Base-by-base conservation (phyloP, 2,329 filamentous ascomycete species). In the Pezicula carpinea region DNA sequence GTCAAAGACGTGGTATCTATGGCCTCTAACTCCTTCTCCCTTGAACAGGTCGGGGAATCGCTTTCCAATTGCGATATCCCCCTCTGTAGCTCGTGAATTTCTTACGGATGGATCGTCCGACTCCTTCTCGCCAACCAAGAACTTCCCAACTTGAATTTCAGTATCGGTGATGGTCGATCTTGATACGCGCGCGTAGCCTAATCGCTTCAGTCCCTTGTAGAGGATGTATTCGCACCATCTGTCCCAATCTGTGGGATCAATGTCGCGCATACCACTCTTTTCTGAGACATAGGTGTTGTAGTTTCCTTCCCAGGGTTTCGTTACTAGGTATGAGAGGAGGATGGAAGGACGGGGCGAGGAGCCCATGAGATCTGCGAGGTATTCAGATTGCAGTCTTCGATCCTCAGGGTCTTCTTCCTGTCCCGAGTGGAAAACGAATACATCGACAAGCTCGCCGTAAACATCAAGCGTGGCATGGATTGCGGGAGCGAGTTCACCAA, bases 171-270 rank as follows among this genome's bases (percentile, higher is more conserved):
- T 97, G 2, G 89, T 95, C 58, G 84, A 83, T 58, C 93, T 78
- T 59, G 86, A 92, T 44, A 99, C 85, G 45, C 93, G 76, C 4
- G 93, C 93, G 65, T 99, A 99, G 1, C 89, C 92, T 0, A 87
- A 85, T 52, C 92, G 79, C 68, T 83, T 85, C 52, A 99, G 70
- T 11, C 83, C 83, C 74, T 96, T 96, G 76, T 89, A 99, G 21
- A 99, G 72, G 55, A 99, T 96, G 68, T 99, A 99, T 72, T 99
- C 92, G 72, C 93, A 99, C 93, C 93, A 99, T 46, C 93, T 77
- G 66, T 99, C 93, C 90, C 90, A 96, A 65, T 99, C 93, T 3
- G 76, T 83, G 0, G 84, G 80, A 62, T 99, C 93, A 42, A 99
- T 93, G 62, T 99, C 93, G 61, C 88, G 83, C 93, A 99, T 99